phyloP scores from a whole-genome alignment of 805 yeast genomes.

The Candida caryicola region DNA sequence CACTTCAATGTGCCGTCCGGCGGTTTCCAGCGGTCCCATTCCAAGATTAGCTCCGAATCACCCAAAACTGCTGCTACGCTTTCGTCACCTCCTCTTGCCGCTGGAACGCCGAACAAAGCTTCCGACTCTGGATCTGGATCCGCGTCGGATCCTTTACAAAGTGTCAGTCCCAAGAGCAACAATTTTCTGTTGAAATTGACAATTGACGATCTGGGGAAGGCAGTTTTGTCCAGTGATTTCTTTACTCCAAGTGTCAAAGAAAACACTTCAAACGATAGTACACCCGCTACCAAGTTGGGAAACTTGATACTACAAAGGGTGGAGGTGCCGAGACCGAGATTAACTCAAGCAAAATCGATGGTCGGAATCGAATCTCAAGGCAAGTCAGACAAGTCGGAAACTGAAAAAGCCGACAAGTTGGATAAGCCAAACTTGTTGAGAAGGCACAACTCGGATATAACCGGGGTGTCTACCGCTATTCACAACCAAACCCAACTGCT shows the following conservation, averaged over 20 bases:
- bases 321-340: conserved; percentile 12
- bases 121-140: no score
- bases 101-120: background rate
- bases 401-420: conserved; percentile 1
- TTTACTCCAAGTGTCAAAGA: conserved; percentile 5
- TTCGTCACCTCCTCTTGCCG: background rate
- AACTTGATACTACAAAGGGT: no score
- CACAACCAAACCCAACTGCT: conserved; percentile 4
- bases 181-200: conserved; percentile 35
- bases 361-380: conserved; percentile 24
- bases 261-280: background rate
- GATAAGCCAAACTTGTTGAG: conserved; percentile 12
- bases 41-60: no score
- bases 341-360: conserved; percentile 25
- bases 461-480: conserved; percentile 11
- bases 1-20: no score
- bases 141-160: background rate
- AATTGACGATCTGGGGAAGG: conserved; percentile 42
- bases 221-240: conserved; percentile 30
- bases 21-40: no score
- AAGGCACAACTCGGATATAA: conserved; percentile 25
- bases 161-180: background rate
- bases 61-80: no score
- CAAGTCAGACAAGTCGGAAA: background rate
- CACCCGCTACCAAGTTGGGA: background rate